phyloP scores from a whole-genome alignment of 1,284 basidiomycete genomes.

The Heterobasidion annosum region DNA sequence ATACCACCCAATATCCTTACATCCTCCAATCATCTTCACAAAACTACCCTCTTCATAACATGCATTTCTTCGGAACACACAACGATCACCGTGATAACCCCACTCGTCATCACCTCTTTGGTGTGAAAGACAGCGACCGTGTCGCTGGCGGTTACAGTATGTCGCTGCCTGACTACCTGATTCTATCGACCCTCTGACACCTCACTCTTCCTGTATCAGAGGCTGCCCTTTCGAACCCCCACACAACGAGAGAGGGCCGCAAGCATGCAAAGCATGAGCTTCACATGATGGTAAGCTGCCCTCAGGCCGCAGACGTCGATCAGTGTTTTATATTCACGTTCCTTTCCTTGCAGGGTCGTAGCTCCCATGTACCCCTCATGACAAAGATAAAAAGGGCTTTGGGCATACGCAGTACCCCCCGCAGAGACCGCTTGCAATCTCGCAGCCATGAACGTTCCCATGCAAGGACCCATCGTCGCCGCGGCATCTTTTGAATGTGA shows the following conservation, averaged over 20 bases:
- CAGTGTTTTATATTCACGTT: background rate
- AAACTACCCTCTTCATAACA: background rate
- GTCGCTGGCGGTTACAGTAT: slow-evolving; percentile 41
- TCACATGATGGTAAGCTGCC: slow-evolving; percentile 33
- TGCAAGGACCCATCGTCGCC: background rate
- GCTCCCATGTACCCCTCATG: slow-evolving; percentile 39
- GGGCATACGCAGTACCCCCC: slow-evolving; percentile 37
- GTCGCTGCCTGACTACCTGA: background rate
- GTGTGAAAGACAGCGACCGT: slow-evolving; percentile 31
- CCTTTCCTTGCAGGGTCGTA: slow-evolving; percentile 21
- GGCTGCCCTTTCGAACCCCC: slow-evolving; percentile 40
- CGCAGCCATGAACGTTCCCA: background rate
- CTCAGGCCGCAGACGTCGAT: background rate
- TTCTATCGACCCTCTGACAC: background rate
- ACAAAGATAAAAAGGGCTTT: slow-evolving; percentile 41
- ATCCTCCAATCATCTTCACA: background rate
- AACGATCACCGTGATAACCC: slow-evolving; percentile 12
- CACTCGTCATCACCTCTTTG: slow-evolving; percentile 19
- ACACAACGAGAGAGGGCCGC: slow-evolving; percentile 33
- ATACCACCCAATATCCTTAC: background rate
- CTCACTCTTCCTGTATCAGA: slow-evolving; percentile 18
- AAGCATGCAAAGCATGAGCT: slow-evolving; percentile 37
- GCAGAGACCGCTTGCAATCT: slow-evolving; percentile 7
- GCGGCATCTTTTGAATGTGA: background rate
- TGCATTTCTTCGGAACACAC: slow-evolving; percentile 7